phyloP scores from a whole-genome alignment of 352 stramenopile species.

The Phytophthora macrochlamydospora region DNA sequence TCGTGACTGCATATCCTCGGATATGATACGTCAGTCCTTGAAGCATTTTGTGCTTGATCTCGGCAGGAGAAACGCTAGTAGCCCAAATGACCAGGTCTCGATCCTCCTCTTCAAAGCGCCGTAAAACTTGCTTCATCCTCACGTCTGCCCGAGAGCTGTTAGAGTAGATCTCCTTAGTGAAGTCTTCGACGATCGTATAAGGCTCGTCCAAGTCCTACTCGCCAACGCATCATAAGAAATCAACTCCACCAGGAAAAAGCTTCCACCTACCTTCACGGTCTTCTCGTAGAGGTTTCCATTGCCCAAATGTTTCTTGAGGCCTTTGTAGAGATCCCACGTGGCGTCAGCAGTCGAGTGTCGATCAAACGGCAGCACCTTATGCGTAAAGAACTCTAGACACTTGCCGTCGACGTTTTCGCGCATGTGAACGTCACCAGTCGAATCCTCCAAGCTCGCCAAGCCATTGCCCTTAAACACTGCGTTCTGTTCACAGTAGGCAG shows the following conservation, averaged over 20 bases:
- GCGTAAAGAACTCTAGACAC: constrained; percentile 40
- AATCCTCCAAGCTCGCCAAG: constrained; percentile 34
- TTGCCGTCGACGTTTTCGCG: constrained; percentile 37
- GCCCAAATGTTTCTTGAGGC: constrained; percentile 26
- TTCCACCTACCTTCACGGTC: constrained; percentile 20
- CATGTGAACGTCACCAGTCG: constrained; percentile 34
- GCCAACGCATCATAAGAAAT: too few relatives aligned
- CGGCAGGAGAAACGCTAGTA: constrained; percentile 38
- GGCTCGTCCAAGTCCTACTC: constrained; percentile 28
- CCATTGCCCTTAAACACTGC: constrained; percentile 30
- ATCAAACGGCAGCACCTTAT: constrained; percentile 35
- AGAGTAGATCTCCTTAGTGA: constrained; percentile 51
- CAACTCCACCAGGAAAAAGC: background rate
- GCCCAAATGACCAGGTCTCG: constrained; percentile 60
- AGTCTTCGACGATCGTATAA: constrained; percentile 60
- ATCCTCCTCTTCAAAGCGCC: constrained; percentile 51
- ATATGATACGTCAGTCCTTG: constrained; percentile 45
- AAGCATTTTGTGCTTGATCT: constrained; percentile 56
- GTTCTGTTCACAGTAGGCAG: constrained; percentile 34
- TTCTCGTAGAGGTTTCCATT: constrained; percentile 34
- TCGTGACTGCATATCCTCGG: constrained; percentile 55
- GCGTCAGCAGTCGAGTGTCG: background rate
- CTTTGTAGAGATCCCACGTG: constrained; percentile 33
- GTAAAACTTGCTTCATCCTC: constrained; percentile 54
- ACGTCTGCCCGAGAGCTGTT: constrained; percentile 55